Base-by-base conservation (phyloP, 352 stramenopile species). In the Phytophthora litchii region DNA sequence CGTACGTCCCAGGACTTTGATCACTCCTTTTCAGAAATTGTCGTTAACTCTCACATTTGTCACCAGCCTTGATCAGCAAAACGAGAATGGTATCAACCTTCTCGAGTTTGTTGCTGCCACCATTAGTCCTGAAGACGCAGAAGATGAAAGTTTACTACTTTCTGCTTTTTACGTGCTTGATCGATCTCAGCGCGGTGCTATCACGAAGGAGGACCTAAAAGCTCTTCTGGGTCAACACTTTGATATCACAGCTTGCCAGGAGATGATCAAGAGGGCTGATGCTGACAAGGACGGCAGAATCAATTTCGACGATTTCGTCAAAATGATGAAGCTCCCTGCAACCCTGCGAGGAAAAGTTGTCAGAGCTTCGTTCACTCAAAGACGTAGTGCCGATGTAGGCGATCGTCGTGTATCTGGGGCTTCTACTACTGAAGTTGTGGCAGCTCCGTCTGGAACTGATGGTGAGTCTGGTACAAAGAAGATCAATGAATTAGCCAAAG, bases 31-130 rank as follows among this genome's bases (percentile, higher is more conserved):
- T 10, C 44, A 27, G 53, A 27, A 17, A 17, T 58, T 17, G 13
- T 36, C 45, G 25, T 43, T 57, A 49, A 56, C 20, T 13, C 31
- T 21, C 7, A 4, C 8, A 14, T 47, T 47, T 16, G 8, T 23
- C 21, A 49, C 0, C 20, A 92, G 83, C 4, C 74, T 93, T 10
- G 78, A 93, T 34, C 79, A 91, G 45, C 78, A 91, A 45, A 73
- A 88, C 21, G 82, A 88, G 7, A 86, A 86, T 27, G 80, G 83
- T 7, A 73, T 93, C 27, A 93, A 89, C 41, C 46, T 93, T 21
- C 65, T 93, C 5, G 84, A 93, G 58, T 93, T 93, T 57, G 78
- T 93, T 13, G 81, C 84, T 13, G 84, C 84, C 0, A 90, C 82
- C 6, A 60, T 93, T 9, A 86, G 66, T 8, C 69, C 77, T 0